Evolutionary conservation across 305 asterid species (phyloP).

Genomic region (Fraxinus latifolia): DNA sequence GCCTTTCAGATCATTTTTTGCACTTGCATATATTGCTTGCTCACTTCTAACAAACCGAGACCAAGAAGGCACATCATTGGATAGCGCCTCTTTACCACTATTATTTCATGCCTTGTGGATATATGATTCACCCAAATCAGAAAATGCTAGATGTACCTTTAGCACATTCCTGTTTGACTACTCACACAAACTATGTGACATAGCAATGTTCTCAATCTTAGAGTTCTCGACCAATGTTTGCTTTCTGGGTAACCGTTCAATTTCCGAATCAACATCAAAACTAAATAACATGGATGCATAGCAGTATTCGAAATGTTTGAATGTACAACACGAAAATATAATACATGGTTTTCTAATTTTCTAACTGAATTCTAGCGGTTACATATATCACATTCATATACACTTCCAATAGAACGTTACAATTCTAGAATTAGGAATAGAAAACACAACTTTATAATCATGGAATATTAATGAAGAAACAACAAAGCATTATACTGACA

Average conservation of each 20-base stretch:
- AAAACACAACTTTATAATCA: neutral
- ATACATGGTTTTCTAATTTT: neutral
- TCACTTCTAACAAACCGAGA: slow-evolving; percentile 79
- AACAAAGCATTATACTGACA: too few species aligned
- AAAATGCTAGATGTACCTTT: slow-evolving; percentile 26
- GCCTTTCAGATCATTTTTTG: slow-evolving; percentile 93
- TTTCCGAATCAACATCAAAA: slow-evolving; percentile 82
- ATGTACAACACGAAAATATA: neutral
- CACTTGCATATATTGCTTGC: slow-evolving; percentile 94
- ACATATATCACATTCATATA: neutral
- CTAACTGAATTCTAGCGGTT: neutral
- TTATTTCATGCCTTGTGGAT: slow-evolving; percentile 30
- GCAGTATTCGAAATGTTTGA: neutral
- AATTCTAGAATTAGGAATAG: neutral
- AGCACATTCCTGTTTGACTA: slow-evolving; percentile 30
- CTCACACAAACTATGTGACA: slow-evolving; percentile 34
- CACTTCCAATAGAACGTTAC: neutral
- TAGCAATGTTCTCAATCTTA: slow-evolving; percentile 36
- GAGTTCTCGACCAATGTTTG: slow-evolving; percentile 43
- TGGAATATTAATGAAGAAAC: too few species aligned
- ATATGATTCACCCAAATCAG: slow-evolving; percentile 31
- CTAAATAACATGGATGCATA: slow-evolving; percentile 38
- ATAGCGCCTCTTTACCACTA: slow-evolving; percentile 32
- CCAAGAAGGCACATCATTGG: slow-evolving; percentile 49
- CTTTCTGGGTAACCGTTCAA: slow-evolving; percentile 57